phyloP scores from a whole-genome alignment of 2,329 filamentous ascomycete species.

The Clonostachys rhizophaga region DNA sequence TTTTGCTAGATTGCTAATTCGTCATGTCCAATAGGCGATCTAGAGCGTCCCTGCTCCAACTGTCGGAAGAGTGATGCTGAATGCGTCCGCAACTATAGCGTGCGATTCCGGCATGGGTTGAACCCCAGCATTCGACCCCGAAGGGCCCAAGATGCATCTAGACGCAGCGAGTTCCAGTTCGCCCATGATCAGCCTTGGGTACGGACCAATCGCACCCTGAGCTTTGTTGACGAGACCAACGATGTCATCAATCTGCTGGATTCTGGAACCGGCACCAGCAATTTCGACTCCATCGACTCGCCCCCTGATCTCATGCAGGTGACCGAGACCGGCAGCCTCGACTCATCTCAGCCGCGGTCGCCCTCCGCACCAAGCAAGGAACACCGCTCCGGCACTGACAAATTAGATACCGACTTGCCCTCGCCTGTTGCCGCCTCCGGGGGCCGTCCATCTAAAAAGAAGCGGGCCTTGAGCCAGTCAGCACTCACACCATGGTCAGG shows the following conservation, averaged over 20 bases:
- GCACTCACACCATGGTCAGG: neutral
- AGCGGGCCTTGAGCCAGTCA: neutral
- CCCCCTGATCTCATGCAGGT: too few relatives aligned
- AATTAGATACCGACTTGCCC: neutral
- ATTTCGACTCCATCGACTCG: too few relatives aligned
- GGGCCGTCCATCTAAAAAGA: neutral
- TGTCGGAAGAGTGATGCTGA: constrained; percentile 15
- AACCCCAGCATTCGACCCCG: constrained; percentile 16
- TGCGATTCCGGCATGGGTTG: constrained; percentile 17
- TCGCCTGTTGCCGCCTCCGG: too few relatives aligned
- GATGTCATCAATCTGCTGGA: constrained; percentile 18
- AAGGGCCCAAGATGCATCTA: constrained; percentile 5
- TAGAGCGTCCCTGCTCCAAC: constrained; percentile 10
- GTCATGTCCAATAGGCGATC: too few relatives aligned
- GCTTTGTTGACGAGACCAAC: constrained; percentile 19
- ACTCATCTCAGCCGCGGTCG: constrained; percentile 6
- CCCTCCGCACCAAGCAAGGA: neutral
- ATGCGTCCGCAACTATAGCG: constrained; percentile 16
- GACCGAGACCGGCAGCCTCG: neutral
- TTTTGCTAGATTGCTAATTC: too few relatives aligned
- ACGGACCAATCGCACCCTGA: constrained; percentile 13
- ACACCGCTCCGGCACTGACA: too few relatives aligned
- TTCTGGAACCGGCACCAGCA: constrained; percentile 3
- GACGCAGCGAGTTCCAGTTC: constrained; percentile 9
- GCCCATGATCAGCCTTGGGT: constrained; percentile 18